These are phyloP conservation scores for Cyberlindnera lachancei DNA, from an alignment of 805 yeast species.

Conservation along the genomic window DNA sequence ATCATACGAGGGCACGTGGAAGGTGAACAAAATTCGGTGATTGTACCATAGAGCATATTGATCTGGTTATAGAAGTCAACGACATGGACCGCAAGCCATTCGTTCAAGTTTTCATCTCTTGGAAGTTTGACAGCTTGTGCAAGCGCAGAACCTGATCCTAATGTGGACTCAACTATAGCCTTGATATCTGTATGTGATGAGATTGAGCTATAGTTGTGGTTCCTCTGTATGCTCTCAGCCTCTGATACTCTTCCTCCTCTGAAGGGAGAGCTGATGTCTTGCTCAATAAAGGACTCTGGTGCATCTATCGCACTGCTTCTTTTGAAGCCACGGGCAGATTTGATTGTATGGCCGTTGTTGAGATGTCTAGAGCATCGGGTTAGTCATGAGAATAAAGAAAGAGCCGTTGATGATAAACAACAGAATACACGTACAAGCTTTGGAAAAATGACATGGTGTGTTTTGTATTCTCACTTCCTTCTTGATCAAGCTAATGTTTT, in stretches of 20 bases:
- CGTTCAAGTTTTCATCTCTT: conserved; percentile 82
- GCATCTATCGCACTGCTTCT: too few species aligned
- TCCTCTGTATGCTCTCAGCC: too few species aligned
- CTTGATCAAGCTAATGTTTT: neutral
- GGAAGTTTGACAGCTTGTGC: conserved; percentile 93
- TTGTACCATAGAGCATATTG: conserved; percentile 92
- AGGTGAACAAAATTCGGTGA: conserved; percentile 95
- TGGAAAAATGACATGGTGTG: conserved; percentile 24
- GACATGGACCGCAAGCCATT: conserved; percentile 97
- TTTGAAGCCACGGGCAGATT: conserved; percentile 39
- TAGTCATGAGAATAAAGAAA: conserved; percentile 2
- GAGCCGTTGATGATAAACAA: neutral
- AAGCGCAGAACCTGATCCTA: conserved; percentile 86
- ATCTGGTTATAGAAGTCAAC: conserved; percentile 95
- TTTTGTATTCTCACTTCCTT: neutral
- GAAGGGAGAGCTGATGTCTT: too few species aligned
- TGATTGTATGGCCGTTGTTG: conserved; percentile 39
- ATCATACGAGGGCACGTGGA: conserved; percentile 94
- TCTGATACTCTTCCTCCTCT: too few species aligned
- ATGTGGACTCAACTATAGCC: conserved; percentile 86
- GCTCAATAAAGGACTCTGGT: too few species aligned
- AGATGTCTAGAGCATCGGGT: conserved; percentile 25
- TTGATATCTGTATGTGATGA: conserved; percentile 68
- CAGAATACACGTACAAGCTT: conserved; percentile 19
- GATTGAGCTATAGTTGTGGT: conserved; percentile 27